These are phyloP conservation scores for Sporothrix curviconia DNA, from an alignment of 2,329 filamentous ascomycete species.

Conservation along the genomic window DNA sequence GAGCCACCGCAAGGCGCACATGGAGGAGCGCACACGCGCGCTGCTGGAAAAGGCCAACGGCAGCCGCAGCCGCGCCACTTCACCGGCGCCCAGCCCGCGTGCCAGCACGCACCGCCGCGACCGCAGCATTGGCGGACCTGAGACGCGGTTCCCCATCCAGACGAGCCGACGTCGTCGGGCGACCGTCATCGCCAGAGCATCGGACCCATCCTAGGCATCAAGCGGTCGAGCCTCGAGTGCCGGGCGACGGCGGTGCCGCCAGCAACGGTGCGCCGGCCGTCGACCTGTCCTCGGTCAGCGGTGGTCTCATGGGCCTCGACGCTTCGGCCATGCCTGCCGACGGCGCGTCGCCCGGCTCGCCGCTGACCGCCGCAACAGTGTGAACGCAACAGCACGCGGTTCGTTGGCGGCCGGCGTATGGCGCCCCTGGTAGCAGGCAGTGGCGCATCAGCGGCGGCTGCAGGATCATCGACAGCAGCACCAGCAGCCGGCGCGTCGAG, in stretches of 20 bases:
- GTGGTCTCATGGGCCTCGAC: conserved; percentile 22
- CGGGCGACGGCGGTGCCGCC: conserved; percentile 36
- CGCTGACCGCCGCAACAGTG: conserved; percentile 57
- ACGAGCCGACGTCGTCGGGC: conserved; percentile 53
- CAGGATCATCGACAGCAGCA: background rate
- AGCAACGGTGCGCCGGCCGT: conserved; percentile 12
- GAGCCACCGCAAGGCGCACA: conserved; percentile 85
- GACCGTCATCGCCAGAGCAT: conserved; percentile 44
- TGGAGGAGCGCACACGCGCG: conserved; percentile 86
- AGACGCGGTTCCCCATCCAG: conserved; percentile 79
- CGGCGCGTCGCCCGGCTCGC: conserved; percentile 1
- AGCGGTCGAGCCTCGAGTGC: conserved; percentile 77
- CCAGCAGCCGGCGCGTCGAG: conserved; percentile 3
- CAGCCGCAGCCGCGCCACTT: conserved; percentile 65
- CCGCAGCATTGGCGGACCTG: conserved; percentile 64
- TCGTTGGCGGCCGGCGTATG: conserved; percentile 47
- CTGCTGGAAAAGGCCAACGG: conserved; percentile 61
- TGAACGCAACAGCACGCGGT: conserved; percentile 46
- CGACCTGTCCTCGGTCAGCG: conserved; percentile 23
- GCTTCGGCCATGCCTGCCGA: background rate
- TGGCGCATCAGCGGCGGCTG: conserved; percentile 17
- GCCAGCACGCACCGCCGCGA: conserved; percentile 62
- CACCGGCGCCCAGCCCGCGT: conserved; percentile 56
- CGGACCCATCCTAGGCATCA: conserved; percentile 43
- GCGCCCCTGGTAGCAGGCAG: conserved; percentile 30